Percentiles rank a stretch among this genome's conserved stretches.
These are phyloP conservation scores for Gossypium australe DNA, from an alignment of 345 rosid species.

Conservation along the genomic window DNA sequence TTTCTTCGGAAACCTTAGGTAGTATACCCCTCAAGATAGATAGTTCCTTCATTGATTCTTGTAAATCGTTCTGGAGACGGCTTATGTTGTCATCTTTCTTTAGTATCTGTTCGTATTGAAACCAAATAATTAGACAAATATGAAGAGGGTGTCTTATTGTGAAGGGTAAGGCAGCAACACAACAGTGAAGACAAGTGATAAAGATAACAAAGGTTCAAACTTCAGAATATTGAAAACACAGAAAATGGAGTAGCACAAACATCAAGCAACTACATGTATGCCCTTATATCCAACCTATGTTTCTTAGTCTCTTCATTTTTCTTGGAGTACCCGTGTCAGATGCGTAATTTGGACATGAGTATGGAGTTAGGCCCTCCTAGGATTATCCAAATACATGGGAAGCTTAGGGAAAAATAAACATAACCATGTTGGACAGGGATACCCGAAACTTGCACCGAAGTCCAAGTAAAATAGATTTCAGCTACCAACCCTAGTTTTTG, in stretches of 20 bases:
- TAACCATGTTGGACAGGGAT: too few species aligned
- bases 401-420: too few species aligned
- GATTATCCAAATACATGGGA: too few species aligned
- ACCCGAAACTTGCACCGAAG: too few species aligned
- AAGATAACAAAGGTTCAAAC: not conserved
- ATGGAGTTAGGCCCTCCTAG: too few species aligned
- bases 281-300: not conserved
- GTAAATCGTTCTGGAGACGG: constrained; percentile 48
- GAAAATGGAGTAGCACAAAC: not conserved
- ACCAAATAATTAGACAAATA: not conserved
- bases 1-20: constrained; percentile 66
- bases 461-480: not conserved
- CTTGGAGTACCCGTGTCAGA: too few species aligned
- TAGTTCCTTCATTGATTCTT: constrained; percentile 59
- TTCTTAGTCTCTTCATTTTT: too few species aligned
- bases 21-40: constrained; percentile 42
- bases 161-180: not conserved
- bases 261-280: constrained; percentile 4
- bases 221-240: not conserved
- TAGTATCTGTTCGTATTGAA: constrained; percentile 39
- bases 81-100: constrained; percentile 69
- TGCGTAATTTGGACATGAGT: too few species aligned
- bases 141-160: not conserved
- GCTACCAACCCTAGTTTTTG: not conserved
- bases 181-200: not conserved